Evolutionary conservation across 768 basidiomycete species (phyloP).

Genomic region (Omphalotus guepiniiformis): DNA sequence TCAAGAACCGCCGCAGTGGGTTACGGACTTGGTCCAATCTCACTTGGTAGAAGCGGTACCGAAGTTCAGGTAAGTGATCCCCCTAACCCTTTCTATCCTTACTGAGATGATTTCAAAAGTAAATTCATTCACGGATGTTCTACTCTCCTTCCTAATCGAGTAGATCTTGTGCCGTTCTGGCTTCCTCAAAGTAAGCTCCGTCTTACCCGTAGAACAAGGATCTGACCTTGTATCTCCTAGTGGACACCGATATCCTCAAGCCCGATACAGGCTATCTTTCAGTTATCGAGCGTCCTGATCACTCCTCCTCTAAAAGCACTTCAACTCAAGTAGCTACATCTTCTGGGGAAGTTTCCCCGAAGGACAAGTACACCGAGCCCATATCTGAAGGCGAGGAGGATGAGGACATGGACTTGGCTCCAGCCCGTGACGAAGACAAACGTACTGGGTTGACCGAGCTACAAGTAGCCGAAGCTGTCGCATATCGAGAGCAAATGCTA

Average conservation of each 20-base stretch:
- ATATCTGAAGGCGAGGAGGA: slow-evolving; percentile 95
- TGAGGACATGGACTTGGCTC: slow-evolving; percentile 59
- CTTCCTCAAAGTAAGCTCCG: slow-evolving; percentile 76
- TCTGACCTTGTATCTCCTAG: slow-evolving; percentile 29
- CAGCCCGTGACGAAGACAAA: slow-evolving; percentile 78
- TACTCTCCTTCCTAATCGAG: slow-evolving; percentile 85
- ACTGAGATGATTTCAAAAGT: slow-evolving; percentile 31
- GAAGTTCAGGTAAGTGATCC: slow-evolving; percentile 74
- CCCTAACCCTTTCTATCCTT: background rate
- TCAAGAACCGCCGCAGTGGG: slow-evolving; percentile 95
- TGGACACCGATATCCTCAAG: slow-evolving; percentile 95
- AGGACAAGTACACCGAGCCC: slow-evolving; percentile 75
- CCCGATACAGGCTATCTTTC: slow-evolving; percentile 76
- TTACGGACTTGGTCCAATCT: slow-evolving; percentile 90
- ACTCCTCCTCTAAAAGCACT: slow-evolving; percentile 38
- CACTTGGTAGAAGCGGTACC: slow-evolving; percentile 97
- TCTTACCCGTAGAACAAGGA: background rate
- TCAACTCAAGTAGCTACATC: slow-evolving; percentile 40
- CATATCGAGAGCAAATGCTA: slow-evolving; percentile 79
- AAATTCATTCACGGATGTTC: slow-evolving; percentile 98
- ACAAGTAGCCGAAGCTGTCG: slow-evolving; percentile 80
- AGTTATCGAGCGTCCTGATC: slow-evolving; percentile 70
- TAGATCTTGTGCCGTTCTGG: slow-evolving; percentile 98
- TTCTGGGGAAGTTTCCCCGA: slow-evolving; percentile 24
- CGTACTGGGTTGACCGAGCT: slow-evolving; percentile 71